A percentile compares a stretch with the other conserved stretches of the same genome.
Conservation (phyloP, 2,329 filamentous ascomycete genomes). For the Coniosporium tulheliwenetii region DNA sequence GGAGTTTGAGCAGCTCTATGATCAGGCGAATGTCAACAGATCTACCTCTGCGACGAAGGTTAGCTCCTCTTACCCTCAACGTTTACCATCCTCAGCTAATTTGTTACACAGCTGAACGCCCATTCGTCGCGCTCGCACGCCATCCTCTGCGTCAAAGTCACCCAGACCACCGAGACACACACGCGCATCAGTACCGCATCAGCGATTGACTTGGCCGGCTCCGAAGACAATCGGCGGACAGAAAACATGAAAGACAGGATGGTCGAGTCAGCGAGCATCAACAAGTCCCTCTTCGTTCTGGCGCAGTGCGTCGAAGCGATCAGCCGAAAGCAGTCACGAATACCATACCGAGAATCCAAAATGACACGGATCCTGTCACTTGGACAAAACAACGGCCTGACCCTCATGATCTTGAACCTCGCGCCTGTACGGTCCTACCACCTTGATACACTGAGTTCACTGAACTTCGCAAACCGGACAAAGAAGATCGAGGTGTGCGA, state of each 20-base stretch:
- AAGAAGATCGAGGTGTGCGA: slow-evolving; percentile 94
- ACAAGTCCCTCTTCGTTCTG: slow-evolving; percentile 89
- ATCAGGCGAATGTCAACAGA: slow-evolving; percentile 80
- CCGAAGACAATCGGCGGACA: slow-evolving; percentile 86
- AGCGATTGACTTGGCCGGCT: slow-evolving; percentile 88
- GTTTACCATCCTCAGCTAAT: not conserved
- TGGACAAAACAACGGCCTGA: slow-evolving; percentile 89
- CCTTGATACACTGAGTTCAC: slow-evolving; percentile 78
- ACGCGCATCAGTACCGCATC: slow-evolving; percentile 69
- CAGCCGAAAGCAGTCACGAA: slow-evolving; percentile 54
- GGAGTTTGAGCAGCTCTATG: slow-evolving; percentile 80
- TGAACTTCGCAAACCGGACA: slow-evolving; percentile 88
- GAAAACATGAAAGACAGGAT: slow-evolving; percentile 87
- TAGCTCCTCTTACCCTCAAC: slow-evolving; percentile 10
- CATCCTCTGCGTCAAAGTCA: slow-evolving; percentile 78
- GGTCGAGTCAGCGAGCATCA: slow-evolving; percentile 92
- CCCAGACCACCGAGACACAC: slow-evolving; percentile 54
- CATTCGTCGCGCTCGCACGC: slow-evolving; percentile 84
- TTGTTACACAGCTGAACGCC: slow-evolving; percentile 49
- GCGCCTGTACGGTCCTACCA: slow-evolving; percentile 87
- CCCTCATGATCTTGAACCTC: slow-evolving; percentile 91
- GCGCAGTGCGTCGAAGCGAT: slow-evolving; percentile 95
- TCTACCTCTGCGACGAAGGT: slow-evolving; percentile 78
- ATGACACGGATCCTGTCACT: slow-evolving; percentile 91
- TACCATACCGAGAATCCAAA: slow-evolving; percentile 89